A percentile compares a stretch with the other conserved stretches of the same genome.
phyloP scores from a whole-genome alignment of 768 basidiomycete species.

The Lactarius hengduanensis region DNA sequence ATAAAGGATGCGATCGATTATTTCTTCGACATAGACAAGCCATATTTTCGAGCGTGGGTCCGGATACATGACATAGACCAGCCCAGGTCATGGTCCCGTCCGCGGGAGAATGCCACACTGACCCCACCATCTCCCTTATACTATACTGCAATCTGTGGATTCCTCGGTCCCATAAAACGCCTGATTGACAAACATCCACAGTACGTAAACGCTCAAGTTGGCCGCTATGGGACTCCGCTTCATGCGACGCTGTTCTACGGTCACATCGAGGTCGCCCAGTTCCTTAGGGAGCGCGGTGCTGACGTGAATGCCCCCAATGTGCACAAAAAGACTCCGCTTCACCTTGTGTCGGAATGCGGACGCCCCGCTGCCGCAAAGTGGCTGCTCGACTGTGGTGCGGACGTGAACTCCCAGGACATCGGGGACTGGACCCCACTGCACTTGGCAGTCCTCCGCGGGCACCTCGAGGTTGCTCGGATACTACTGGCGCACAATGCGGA shows the following conservation, averaged over 20 bases:
- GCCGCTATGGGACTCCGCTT: neutral
- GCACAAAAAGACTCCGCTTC: neutral
- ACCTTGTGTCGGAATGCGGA: accelerated
- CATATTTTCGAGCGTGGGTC: neutral
- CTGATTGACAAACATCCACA: neutral
- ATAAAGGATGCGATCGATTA: neutral
- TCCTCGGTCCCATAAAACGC: neutral
- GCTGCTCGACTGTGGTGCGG: neutral
- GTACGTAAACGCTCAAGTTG: neutral
- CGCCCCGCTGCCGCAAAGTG: neutral
- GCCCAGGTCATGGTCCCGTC: too few species aligned
- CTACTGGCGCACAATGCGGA: too few species aligned
- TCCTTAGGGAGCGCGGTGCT: neutral
- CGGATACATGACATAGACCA: neutral
- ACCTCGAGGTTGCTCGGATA: too few species aligned
- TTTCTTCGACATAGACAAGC: neutral
- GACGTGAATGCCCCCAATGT: neutral
- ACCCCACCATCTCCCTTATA: neutral
- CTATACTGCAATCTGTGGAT: neutral
- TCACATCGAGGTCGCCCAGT: neutral
- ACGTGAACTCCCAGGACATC: too few species aligned
- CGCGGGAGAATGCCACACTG: too few species aligned
- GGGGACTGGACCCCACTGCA: too few species aligned
- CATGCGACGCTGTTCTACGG: neutral
- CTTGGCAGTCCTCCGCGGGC: too few species aligned